Conservation (phyloP, 208 protist genomes). For the Leishmania mexicana region DNA sequence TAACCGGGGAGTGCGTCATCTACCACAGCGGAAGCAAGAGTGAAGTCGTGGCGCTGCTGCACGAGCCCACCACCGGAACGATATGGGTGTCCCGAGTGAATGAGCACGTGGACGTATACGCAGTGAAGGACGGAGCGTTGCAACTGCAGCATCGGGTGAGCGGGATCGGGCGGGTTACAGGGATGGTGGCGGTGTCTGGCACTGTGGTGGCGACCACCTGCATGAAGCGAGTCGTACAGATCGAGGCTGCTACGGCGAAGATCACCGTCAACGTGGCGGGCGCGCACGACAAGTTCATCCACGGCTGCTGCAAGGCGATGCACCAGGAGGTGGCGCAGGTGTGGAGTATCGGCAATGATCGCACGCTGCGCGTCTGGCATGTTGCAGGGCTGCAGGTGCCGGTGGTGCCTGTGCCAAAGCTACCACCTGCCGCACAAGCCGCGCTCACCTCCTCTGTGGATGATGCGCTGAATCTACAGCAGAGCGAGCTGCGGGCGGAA, state of each 20-base stretch:
- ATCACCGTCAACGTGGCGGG: conserved; percentile 16
- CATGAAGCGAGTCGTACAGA: conserved; percentile 45
- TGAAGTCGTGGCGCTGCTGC: conserved; percentile 49
- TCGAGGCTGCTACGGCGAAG: conserved; percentile 42
- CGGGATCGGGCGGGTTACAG: conserved; percentile 49
- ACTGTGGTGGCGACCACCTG: conserved; percentile 64
- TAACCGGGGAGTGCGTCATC: conserved; percentile 31
- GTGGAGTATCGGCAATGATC: conserved; percentile 73
- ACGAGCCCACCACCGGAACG: conserved; percentile 54
- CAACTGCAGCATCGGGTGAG: conserved; percentile 27
- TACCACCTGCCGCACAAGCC: conserved; percentile 35
- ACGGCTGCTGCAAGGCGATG: conserved; percentile 43
- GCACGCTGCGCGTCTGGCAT: conserved; percentile 43
- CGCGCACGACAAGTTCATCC: conserved; percentile 60
- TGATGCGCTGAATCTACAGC: conserved; percentile 5
- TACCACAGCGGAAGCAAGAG: conserved; percentile 45
- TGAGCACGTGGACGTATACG: conserved; percentile 69
- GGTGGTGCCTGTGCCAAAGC: conserved; percentile 21
- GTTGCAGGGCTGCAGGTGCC: conserved; percentile 44
- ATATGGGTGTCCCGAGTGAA: conserved; percentile 70
- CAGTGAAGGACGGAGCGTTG: conserved; percentile 19
- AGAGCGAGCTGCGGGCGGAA: conserved; percentile 23
- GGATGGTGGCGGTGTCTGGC: conserved; percentile 56
- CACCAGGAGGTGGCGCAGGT: conserved; percentile 52
- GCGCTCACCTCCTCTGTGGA: conserved; percentile 22